Evolutionary conservation across 441 rosid species (phyloP).

Genomic region (Rhodomyrtus psidioides): DNA sequence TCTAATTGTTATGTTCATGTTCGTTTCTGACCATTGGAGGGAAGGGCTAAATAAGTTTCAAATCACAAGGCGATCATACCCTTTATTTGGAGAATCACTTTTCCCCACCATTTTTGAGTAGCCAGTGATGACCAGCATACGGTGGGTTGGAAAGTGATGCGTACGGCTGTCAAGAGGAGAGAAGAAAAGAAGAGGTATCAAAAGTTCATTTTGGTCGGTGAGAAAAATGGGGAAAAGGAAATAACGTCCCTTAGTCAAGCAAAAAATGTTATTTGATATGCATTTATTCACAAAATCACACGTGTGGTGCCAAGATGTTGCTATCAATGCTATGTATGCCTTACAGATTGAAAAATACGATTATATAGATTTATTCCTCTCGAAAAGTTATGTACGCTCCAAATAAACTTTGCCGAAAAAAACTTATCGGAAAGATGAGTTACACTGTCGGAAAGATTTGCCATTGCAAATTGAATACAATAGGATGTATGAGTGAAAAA

Average conservation of each 20-base stretch:
- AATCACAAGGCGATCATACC: background rate
- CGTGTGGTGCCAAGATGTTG: background rate
- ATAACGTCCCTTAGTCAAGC: background rate
- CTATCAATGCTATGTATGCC: too few relatives aligned
- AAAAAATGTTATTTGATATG: background rate
- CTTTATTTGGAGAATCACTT: background rate
- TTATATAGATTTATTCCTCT: too few relatives aligned
- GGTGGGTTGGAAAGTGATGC: background rate
- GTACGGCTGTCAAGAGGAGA: background rate
- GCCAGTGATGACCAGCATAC: background rate
- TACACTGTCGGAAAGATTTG: too few relatives aligned
- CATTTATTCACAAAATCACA: background rate
- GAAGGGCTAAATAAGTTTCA: background rate
- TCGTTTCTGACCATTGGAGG: background rate
- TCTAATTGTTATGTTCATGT: background rate
- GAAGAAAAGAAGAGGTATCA: background rate
- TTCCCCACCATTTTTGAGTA: background rate
- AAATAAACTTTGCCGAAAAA: too few relatives aligned
- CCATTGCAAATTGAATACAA: too few relatives aligned
- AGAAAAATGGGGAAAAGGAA: background rate
- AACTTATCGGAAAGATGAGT: too few relatives aligned
- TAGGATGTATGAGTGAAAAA: too few relatives aligned
- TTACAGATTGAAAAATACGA: too few relatives aligned
- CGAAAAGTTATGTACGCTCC: too few relatives aligned
- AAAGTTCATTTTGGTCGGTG: background rate